A percentile compares a stretch with the other conserved stretches of the same genome.
phyloP scores from a whole-genome alignment of 75 land plant genomes.

The Cunninghamia lanceolata region DNA sequence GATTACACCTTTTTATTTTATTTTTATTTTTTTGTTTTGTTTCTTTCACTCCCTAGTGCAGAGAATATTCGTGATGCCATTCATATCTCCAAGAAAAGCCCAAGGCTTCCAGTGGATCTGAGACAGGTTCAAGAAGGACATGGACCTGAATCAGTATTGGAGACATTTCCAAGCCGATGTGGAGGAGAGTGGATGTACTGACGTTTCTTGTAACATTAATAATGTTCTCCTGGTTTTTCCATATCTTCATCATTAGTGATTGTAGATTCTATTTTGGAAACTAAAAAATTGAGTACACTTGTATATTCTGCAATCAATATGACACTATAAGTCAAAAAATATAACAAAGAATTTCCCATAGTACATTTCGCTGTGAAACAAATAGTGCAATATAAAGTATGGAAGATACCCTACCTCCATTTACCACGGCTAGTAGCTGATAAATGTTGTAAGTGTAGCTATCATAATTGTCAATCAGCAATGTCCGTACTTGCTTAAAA shows the following conservation, averaged over 20 bases:
- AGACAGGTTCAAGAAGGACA: no score
- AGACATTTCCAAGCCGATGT: no score
- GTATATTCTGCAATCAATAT: not conserved
- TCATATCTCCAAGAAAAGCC: no score
- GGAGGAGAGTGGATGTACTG: no score
- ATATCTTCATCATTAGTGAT: not conserved
- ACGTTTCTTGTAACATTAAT: not conserved
- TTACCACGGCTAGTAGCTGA: conserved; percentile 79
- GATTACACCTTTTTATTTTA: no score
- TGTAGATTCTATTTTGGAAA: not conserved
- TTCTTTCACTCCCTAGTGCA: no score
- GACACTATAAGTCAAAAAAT: not conserved
- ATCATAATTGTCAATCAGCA: conserved; percentile 96
- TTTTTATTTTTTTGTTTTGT: no score
- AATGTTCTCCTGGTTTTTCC: not conserved
- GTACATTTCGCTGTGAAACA: not conserved
- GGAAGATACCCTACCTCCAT: conserved; percentile 56
- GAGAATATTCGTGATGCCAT: no score
- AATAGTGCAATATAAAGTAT: not conserved
- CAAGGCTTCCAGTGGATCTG: no score
- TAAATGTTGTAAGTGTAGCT: conserved; percentile 98
- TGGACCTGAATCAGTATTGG: no score
- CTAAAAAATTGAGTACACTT: not conserved
- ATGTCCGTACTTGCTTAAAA: conserved; percentile 51
- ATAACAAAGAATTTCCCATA: not conserved